These are phyloP conservation scores for Scleroderma citrinum DNA, from an alignment of 768 basidiomycete genomes.

Conservation along the genomic window DNA sequence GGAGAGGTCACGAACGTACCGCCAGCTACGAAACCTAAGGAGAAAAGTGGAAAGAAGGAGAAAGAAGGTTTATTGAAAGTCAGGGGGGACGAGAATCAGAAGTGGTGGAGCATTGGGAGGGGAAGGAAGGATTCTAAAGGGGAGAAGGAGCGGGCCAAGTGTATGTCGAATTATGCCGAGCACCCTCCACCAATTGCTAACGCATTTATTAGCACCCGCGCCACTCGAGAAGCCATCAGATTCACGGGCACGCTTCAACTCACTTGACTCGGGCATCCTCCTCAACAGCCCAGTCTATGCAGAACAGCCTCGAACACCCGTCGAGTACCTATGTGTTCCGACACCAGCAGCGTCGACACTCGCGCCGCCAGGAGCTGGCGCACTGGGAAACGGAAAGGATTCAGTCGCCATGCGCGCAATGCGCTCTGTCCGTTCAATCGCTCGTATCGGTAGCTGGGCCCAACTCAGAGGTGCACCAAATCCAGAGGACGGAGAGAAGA, in stretches of 20 bases:
- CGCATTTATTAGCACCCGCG: slow-evolving; percentile 37
- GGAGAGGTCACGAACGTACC: slow-evolving; percentile 59
- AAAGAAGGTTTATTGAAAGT: slow-evolving; percentile 28
- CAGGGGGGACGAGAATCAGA: slow-evolving; percentile 47
- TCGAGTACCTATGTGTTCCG: slow-evolving; percentile 11
- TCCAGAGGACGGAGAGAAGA: slow-evolving; percentile 21
- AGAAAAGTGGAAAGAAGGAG: slow-evolving; percentile 35
- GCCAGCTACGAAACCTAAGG: slow-evolving; percentile 15
- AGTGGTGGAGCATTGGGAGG: slow-evolving; percentile 81
- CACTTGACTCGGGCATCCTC: slow-evolving; percentile 44
- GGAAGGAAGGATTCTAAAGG: slow-evolving; percentile 72
- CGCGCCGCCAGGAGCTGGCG: slow-evolving; percentile 30
- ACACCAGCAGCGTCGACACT: slow-evolving; percentile 25
- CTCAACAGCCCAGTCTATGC: slow-evolving; percentile 21
- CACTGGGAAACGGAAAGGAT: slow-evolving; percentile 32
- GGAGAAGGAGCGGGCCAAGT: slow-evolving; percentile 36
- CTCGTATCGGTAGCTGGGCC: slow-evolving; percentile 68
- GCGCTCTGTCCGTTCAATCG: slow-evolving; percentile 65
- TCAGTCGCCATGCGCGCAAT: slow-evolving; percentile 79
- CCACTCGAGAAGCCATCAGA: slow-evolving; percentile 29
- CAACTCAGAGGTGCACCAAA: slow-evolving; percentile 42
- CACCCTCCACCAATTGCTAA: slow-evolving; percentile 5
- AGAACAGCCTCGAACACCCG: slow-evolving; percentile 11
- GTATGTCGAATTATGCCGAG: slow-evolving; percentile 8
- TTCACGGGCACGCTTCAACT: slow-evolving; percentile 54